Evolutionary conservation across 768 basidiomycete genomes (phyloP).

Genomic region (Naganishia onofrii): DNA sequence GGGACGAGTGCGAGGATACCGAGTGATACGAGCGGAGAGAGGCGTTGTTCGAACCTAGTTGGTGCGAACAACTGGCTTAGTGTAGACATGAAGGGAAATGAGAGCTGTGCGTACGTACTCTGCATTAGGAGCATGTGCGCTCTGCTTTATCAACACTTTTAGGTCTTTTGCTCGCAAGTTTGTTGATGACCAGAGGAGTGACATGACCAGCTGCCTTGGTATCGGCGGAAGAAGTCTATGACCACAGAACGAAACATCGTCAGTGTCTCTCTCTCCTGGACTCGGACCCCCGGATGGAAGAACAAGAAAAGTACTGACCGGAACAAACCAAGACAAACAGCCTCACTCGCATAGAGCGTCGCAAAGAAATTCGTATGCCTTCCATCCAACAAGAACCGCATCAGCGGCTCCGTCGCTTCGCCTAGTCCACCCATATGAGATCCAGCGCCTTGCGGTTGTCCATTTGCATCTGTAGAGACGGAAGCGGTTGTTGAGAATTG

Average conservation of each 20-base stretch:
- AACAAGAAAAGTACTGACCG: constrained; percentile 36
- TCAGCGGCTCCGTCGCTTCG: constrained; percentile 42
- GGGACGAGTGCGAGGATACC: constrained; percentile 36
- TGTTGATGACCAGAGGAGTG: constrained; percentile 42
- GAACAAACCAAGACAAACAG: constrained; percentile 48
- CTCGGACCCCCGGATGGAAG: too few relatives aligned
- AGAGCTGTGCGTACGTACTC: constrained; percentile 33
- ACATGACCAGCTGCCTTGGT: constrained; percentile 46
- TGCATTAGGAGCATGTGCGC: constrained; percentile 29
- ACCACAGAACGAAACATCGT: background rate
- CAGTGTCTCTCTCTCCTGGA: background rate
- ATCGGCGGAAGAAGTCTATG: constrained; percentile 45
- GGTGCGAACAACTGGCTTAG: too few relatives aligned
- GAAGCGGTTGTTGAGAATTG: constrained; percentile 14
- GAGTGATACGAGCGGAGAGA: constrained; percentile 33
- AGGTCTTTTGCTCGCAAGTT: constrained; percentile 26
- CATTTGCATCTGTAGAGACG: background rate
- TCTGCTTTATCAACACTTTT: constrained; percentile 31
- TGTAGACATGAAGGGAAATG: background rate
- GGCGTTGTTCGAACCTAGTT: background rate
- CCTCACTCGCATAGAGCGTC: constrained; percentile 47
- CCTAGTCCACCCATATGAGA: background rate
- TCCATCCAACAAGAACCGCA: constrained; percentile 43
- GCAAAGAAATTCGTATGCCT: constrained; percentile 47
- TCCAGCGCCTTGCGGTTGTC: background rate